Evolutionary conservation across 2,329 filamentous ascomycete species (phyloP).

Genomic region (Fusarium illudens): DNA sequence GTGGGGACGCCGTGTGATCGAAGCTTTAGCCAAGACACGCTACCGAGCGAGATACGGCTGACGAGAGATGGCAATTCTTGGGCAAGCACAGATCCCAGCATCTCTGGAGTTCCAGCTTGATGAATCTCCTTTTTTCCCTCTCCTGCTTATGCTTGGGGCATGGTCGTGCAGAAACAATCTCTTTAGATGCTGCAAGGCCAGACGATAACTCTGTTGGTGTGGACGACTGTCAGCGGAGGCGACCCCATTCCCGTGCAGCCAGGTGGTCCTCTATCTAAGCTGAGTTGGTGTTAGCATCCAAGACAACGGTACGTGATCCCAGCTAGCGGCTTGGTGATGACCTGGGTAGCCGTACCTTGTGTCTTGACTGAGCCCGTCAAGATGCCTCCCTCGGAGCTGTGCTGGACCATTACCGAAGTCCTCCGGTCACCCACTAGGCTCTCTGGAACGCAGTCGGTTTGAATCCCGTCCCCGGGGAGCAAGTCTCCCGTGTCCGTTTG

Average conservation of each 20-base stretch:
- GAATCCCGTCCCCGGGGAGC: slow-evolving; percentile 25
- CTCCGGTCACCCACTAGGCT: slow-evolving; percentile 22
- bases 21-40: slow-evolving; percentile 32
- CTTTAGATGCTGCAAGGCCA: slow-evolving; percentile 10
- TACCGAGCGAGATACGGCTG: slow-evolving; percentile 25
- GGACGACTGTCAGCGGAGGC: slow-evolving; percentile 19
- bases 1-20: slow-evolving; percentile 36
- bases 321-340: slow-evolving; percentile 8
- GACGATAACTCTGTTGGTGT: slow-evolving; percentile 6
- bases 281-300: slow-evolving; percentile 25
- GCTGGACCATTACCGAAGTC: slow-evolving; percentile 24
- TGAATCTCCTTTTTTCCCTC: background rate
- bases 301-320: slow-evolving; percentile 28
- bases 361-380: slow-evolving; percentile 17
- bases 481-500: slow-evolving; percentile 15
- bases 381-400: slow-evolving; percentile 7
- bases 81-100: background rate
- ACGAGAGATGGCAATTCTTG: slow-evolving; percentile 4
- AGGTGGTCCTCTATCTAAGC: slow-evolving; percentile 25
- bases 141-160: background rate
- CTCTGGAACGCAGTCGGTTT: slow-evolving; percentile 31
- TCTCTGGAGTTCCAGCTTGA: background rate
- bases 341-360: slow-evolving; percentile 21
- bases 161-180: background rate
- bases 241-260: slow-evolving; percentile 28